Base-by-base conservation (phyloP, 2,329 filamentous ascomycete species). In the Tricladium varicosporioides region DNA sequence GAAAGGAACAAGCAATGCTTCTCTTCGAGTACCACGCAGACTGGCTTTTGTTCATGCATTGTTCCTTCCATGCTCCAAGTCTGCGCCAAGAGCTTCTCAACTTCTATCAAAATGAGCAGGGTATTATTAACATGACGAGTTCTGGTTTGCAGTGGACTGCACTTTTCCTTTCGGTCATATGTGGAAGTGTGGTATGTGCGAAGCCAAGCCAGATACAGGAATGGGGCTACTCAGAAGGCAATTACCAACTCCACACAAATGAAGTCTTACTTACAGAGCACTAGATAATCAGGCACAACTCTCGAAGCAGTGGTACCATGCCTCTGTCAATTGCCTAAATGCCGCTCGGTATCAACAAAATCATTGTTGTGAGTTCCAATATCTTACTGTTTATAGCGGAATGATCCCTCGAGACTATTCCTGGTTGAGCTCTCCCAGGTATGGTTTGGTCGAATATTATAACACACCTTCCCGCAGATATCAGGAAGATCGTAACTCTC, bases 131-230 rank as follows among this genome's bases (percentile, higher is more conserved):
- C 13, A 64, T 68, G 13, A 54, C 65, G 2, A 68, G 65, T 0
- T 62, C 76, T 48, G 69, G 73, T 45, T 59, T 79, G n/a, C 74
- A 78, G 58, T 79, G 77, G 77, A 70, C 73, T 1, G 74, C 74
- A 2, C 65, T 80, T 4, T 66, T 78, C 2, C 78, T 79, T 58
- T 68, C 77, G 0, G 70, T 79, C 10, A 63, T 79, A 2, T 70
- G 75, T 7, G 74, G 73, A 2, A 73, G 72, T 50, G 72, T 79
- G 48, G 73, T 75, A 1, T 75, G 73, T 48, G 74, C 73, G 11
- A 73, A 75, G 2, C 65, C 69, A 19, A 33, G 54, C 1, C 62
- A 68, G 11, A 71, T 75, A 2, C 48, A 63, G 9, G 55, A 64
- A 2, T 80, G 78, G 78, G 78, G 78, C 2, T 79, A 77, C 54